phyloP scores from a whole-genome alignment of 495 filamentous ascomycete genomes.

The Hypoxylon subgilvum region DNA sequence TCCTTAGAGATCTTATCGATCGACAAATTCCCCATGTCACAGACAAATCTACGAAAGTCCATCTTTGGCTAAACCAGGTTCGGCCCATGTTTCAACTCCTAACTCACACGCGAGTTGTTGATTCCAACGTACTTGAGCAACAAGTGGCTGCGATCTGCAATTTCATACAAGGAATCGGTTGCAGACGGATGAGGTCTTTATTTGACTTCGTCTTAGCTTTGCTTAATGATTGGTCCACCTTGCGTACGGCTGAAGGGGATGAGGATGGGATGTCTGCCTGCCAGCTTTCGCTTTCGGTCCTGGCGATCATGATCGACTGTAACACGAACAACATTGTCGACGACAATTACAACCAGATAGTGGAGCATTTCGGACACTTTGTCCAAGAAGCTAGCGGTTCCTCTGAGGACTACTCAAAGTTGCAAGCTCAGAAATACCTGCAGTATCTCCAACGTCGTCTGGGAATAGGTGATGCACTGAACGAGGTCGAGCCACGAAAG shows the following conservation, averaged over 20 bases:
- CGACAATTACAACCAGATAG: constrained; percentile 30
- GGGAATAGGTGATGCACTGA: constrained; percentile 31
- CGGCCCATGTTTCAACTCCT: constrained; percentile 40
- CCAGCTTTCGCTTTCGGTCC: constrained; percentile 39
- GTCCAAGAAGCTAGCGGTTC: constrained; percentile 11
- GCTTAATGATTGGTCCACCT: constrained; percentile 4
- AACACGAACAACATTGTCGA: constrained; percentile 45
- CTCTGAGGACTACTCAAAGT: constrained; percentile 36
- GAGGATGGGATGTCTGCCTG: constrained; percentile 22
- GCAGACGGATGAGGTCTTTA: constrained; percentile 37
- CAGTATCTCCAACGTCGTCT: constrained; percentile 41
- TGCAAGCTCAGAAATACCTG: constrained; percentile 39
- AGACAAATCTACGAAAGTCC: neutral
- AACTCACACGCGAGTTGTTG: constrained; percentile 40
- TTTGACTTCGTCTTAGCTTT: constrained; percentile 37
- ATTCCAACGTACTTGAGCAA: constrained; percentile 44
- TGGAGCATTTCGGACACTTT: constrained; percentile 2
- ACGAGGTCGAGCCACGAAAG: neutral
- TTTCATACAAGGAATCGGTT: constrained; percentile 41
- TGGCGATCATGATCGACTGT: constrained; percentile 43
- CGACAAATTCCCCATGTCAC: constrained; percentile 28
- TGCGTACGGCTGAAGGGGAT: constrained; percentile 4
- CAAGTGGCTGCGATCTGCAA: constrained; percentile 42
- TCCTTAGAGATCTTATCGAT: constrained; percentile 44
- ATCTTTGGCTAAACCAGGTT: constrained; percentile 38